Evolutionary conservation across 805 yeast genomes (phyloP), one percentile per base, ranked within the genome.

Genomic region (Metschnikowia dekortorum): DNA sequence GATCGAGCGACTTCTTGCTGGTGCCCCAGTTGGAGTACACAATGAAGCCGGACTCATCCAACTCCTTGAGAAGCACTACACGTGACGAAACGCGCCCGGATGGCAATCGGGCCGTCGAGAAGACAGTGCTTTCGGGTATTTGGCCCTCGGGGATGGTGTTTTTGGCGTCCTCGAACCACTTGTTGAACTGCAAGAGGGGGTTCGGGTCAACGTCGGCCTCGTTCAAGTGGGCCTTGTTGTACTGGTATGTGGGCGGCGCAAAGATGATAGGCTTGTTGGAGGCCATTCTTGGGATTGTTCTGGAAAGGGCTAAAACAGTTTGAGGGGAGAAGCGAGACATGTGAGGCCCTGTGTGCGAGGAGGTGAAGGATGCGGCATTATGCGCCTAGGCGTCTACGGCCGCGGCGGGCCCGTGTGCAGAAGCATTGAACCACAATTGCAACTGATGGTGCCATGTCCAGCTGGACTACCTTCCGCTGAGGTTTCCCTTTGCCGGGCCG

Each of bases 11-110:
- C 68, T 94, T 94, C 68, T 88, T 90, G 34, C 96, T 87, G 8
- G 85, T 77, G 32, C 78, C 89, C 96, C 97, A 91, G 68, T 94
- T 94, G 49, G 97, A 89, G 69, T 88, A 94, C 39, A 94, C 75
- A 8, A 90, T 81, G 59, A 92, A 87, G 4, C 97, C 99, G 41
- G 79, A 76, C 46, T 79, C 75, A 66, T 92, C 98, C 51, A 94
- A 76, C 63, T 94, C 98, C 63, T 94, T 94, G 68, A 94, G 81
- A 48, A 94, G 76, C 2, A 94, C 92, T 8, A 87, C 79, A 49
- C 99, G 75, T 6, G 91, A 82, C 0, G 96, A 85, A 1, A 94
- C 89, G 53, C 95, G 74, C n/a, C 99, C 99, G 2, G 87, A 78
- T 8, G 97, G 97, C 53, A 91, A 72, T 51, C 81, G 76, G 0